Conservation (phyloP, 2,329 filamentous ascomycete species). For the Fusarium tupiense region DNA sequence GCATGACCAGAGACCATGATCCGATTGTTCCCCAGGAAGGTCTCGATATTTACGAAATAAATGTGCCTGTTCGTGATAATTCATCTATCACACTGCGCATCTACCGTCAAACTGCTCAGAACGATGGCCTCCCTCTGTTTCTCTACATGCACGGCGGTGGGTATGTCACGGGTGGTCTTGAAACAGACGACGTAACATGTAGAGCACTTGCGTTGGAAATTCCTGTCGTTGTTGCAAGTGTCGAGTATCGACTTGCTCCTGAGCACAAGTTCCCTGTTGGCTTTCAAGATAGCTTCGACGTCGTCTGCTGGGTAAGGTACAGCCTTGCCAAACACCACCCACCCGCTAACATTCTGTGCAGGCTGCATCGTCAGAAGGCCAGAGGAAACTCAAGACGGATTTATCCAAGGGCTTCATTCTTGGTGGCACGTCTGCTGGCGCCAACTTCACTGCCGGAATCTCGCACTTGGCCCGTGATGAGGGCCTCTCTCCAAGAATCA, state of each 20-base stretch:
- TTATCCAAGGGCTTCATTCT: conserved; percentile 58
- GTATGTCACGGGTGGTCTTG: conserved; percentile 40
- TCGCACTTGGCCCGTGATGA: conserved; percentile 53
- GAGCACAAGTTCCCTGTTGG: conserved; percentile 59
- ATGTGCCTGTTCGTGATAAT: conserved; percentile 33
- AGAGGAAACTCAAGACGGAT: conserved; percentile 50
- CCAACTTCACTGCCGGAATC: conserved; percentile 60
- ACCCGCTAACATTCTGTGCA: neutral
- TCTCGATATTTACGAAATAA: conserved; percentile 38
- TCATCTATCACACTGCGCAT: conserved; percentile 31
- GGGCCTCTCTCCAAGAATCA: conserved; percentile 53
- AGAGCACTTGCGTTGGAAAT: conserved; percentile 37
- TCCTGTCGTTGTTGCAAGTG: conserved; percentile 53
- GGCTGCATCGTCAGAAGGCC: conserved; percentile 34
- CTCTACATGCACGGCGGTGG: conserved; percentile 44
- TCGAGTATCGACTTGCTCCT: conserved; percentile 62
- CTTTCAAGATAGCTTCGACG: conserved; percentile 58
- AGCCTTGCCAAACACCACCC: neutral
- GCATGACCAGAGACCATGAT: conserved; percentile 32
- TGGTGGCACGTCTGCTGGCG: conserved; percentile 61
- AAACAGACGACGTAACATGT: conserved; percentile 43
- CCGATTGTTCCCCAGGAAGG: conserved; percentile 36
- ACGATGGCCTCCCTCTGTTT: conserved; percentile 27
- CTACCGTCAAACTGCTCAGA: conserved; percentile 26
- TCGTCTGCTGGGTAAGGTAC: conserved; percentile 40